phyloP scores from a whole-genome alignment of 2,329 filamentous ascomycete genomes.

The Penicillium freii region DNA sequence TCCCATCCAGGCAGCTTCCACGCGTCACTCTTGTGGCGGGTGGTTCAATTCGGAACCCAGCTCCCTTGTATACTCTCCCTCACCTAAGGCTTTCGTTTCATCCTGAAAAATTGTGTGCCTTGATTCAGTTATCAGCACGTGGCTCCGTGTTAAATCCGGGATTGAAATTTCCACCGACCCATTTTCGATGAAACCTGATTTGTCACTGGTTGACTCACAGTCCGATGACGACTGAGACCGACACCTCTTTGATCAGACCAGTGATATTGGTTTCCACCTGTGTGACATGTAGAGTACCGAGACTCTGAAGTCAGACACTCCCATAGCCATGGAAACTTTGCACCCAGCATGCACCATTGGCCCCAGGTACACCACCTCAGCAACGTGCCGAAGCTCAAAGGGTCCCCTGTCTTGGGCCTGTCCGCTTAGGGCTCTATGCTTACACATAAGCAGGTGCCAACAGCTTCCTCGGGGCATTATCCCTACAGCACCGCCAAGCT shows the following conservation, averaged over 20 bases:
- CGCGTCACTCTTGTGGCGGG: slow-evolving; percentile 15
- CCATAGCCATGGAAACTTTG: slow-evolving; percentile 5
- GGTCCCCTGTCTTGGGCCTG: background rate
- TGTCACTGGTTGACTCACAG: slow-evolving; percentile 17
- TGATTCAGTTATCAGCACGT: slow-evolving; percentile 15
- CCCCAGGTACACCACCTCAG: background rate
- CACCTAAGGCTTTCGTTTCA: slow-evolving; percentile 3
- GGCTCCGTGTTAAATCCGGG: slow-evolving; percentile 5
- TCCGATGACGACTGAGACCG: slow-evolving; percentile 1
- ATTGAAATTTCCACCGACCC: background rate
- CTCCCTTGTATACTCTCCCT: slow-evolving; percentile 9
- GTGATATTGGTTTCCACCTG: slow-evolving; percentile 3
- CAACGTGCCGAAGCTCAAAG: slow-evolving; percentile 11
- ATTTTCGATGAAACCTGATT: background rate
- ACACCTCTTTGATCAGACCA: slow-evolving; percentile 1
- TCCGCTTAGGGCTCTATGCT: background rate
- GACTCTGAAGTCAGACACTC: slow-evolving; percentile 2
- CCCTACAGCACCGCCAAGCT: background rate
- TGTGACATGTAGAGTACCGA: slow-evolving; percentile 15
- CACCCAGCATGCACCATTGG: slow-evolving; percentile 8
- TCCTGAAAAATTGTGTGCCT: slow-evolving; percentile 8
- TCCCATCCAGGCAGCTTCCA: slow-evolving; percentile 1
- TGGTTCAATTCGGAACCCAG: slow-evolving; percentile 18
- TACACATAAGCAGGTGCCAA: background rate
- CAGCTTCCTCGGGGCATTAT: slow-evolving; percentile 5